Evolutionary conservation across 164 flowering plant species (phyloP).

Genomic region (Litsea cubeba): DNA sequence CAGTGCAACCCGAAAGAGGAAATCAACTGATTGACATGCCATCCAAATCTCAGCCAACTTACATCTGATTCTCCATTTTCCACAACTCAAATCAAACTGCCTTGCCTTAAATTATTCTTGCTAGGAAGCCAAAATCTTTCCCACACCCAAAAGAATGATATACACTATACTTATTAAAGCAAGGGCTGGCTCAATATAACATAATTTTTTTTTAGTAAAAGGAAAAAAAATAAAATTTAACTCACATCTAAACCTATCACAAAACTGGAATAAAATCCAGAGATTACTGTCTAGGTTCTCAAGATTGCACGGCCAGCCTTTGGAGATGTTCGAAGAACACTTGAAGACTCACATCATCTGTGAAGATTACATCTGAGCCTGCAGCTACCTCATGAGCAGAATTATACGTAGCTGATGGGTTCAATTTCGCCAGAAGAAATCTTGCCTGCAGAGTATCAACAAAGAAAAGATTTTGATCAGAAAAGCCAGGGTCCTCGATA

Average conservation of each 20-base stretch:
- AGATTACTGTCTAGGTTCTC: slow-evolving; percentile 12
- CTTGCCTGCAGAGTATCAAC: slow-evolving; percentile 54
- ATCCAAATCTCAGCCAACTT: not conserved
- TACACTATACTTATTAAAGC: slow-evolving; percentile 4
- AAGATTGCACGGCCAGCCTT: slow-evolving; percentile 86
- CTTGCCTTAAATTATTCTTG: slow-evolving; percentile 9
- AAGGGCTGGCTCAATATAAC: not conserved
- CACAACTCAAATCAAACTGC: slow-evolving; percentile 5
- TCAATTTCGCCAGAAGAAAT: slow-evolving; percentile 81
- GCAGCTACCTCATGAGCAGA: slow-evolving; percentile 65
- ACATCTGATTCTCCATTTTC: slow-evolving; percentile 5
- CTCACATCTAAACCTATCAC: slow-evolving; percentile 1
- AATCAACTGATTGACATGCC: slow-evolving; percentile 1
- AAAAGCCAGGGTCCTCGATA: not conserved
- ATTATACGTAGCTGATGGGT: slow-evolving; percentile 86
- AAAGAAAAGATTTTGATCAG: not conserved
- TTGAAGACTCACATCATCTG: slow-evolving; percentile 92
- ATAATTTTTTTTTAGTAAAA: not conserved
- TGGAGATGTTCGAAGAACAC: slow-evolving; percentile 98
- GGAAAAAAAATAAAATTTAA: not conserved
- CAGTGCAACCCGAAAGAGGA: not conserved
- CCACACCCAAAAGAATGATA: slow-evolving; percentile 15
- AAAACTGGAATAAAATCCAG: not conserved
- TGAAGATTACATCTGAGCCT: slow-evolving; percentile 88
- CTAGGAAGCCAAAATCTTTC: slow-evolving; percentile 11